phyloP scores from a whole-genome alignment of 768 basidiomycete genomes.

The Plicaturopsis crispa region DNA sequence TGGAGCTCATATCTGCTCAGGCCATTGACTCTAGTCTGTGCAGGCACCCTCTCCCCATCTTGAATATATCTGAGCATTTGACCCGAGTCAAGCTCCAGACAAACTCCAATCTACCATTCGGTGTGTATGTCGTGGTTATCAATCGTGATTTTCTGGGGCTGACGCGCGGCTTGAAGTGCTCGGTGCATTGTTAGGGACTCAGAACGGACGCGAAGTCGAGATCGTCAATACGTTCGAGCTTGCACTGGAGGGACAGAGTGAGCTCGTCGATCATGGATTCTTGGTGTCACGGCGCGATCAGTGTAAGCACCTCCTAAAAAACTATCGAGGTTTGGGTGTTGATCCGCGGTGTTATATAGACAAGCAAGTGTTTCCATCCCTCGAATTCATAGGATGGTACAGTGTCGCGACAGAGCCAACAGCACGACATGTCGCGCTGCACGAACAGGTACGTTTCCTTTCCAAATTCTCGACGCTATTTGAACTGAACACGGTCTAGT shows the following conservation, averaged over 20 bases:
- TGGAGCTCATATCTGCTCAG: constrained; percentile 4
- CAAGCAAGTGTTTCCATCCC: constrained; percentile 96
- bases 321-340: constrained; percentile 1
- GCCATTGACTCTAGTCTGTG: constrained; percentile 16
- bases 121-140: constrained; percentile 35
- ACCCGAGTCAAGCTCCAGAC: constrained; percentile 78
- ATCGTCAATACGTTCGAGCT: constrained; percentile 97
- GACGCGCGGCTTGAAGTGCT: too few species aligned
- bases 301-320: constrained; percentile 43
- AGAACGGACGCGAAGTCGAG: constrained; percentile 91
- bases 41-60: constrained; percentile 93
- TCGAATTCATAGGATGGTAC: constrained; percentile 99
- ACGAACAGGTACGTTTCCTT: constrained; percentile 61
- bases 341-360: constrained; percentile 38
- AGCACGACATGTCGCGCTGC: constrained; percentile 68
- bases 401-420: constrained; percentile 74
- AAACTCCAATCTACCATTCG: constrained; percentile 52
- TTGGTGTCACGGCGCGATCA: constrained; percentile 80
- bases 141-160: too few species aligned
- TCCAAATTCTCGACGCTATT: not conserved
- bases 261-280: constrained; percentile 73
- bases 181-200: constrained; percentile 90
- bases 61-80: constrained; percentile 94
- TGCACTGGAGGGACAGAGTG: constrained; percentile 50
- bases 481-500: constrained; percentile 55